Conservation (phyloP, 163 green algal species). For the Volvox carteri region DNA sequence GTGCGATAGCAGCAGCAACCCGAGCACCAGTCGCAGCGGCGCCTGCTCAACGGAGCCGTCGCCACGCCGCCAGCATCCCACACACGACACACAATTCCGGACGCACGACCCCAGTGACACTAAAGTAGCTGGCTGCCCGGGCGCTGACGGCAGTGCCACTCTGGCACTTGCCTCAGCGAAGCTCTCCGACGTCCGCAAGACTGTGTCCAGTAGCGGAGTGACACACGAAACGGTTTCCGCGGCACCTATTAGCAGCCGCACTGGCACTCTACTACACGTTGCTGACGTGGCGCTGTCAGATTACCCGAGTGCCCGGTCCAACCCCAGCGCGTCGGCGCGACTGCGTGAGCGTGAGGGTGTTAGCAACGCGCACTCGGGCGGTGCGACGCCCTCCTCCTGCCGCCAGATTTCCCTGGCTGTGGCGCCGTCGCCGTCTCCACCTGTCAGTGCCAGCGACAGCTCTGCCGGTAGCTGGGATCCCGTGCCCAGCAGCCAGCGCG, state of each 20-base stretch:
- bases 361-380: not conserved
- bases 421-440: not conserved
- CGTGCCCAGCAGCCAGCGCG: not conserved
- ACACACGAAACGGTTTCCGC: not conserved
- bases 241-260: not conserved
- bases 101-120: not conserved
- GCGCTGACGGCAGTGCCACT: not conserved
- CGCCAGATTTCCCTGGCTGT: not conserved
- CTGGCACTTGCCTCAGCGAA: not conserved
- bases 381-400: not conserved
- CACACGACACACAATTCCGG: not conserved
- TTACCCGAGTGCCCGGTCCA: not conserved
- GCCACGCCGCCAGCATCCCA: not conserved
- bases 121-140: not conserved
- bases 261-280: not conserved
- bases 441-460: slow-evolving; percentile 19
- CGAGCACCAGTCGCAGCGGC: slow-evolving; percentile 12
- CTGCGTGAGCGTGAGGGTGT: not conserved
- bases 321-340: not conserved
- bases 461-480: slow-evolving; percentile 36
- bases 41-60: not conserved
- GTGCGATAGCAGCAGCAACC: not conserved
- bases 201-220: not conserved
- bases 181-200: not conserved
- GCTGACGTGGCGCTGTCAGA: slow-evolving; percentile 3